These are phyloP conservation scores for Apiospora sp. DNA, from an alignment of 2,329 filamentous ascomycete genomes.

Conservation along the genomic window DNA sequence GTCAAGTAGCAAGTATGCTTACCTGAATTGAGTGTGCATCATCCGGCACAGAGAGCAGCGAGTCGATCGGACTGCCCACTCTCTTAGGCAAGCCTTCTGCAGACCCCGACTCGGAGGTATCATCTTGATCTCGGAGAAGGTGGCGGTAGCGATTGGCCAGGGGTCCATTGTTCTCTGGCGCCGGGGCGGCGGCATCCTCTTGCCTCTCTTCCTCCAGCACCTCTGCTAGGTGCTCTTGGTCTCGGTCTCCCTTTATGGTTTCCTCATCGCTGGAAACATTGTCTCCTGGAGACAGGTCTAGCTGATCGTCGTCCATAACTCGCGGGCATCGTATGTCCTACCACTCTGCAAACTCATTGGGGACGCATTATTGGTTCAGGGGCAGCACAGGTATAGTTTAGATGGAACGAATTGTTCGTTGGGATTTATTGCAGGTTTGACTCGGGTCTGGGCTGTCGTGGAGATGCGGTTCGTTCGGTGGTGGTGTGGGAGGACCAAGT, in stretches of 20 bases:
- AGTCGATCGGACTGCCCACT: slow-evolving; percentile 73
- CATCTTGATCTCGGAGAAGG: slow-evolving; percentile 53
- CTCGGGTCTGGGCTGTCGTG: slow-evolving; percentile 5
- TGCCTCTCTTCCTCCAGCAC: slow-evolving; percentile 46
- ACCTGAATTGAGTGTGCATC: slow-evolving; percentile 87
- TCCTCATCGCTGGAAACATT: slow-evolving; percentile 52
- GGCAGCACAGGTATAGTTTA: background rate
- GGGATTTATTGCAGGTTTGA: background rate
- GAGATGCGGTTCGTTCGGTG: slow-evolving; percentile 9
- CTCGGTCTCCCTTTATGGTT: slow-evolving; percentile 48
- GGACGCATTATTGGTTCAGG: background rate
- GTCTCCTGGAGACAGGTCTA: slow-evolving; percentile 54
- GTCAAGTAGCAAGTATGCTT: slow-evolving; percentile 37
- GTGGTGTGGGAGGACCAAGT: slow-evolving; percentile 10
- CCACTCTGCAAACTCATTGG: slow-evolving; percentile 10
- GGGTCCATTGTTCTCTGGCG: slow-evolving; percentile 43
- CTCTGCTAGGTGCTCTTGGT: slow-evolving; percentile 45
- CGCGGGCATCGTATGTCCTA: slow-evolving; percentile 50
- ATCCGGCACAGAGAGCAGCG: slow-evolving; percentile 77
- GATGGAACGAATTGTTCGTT: background rate
- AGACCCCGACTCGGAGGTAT: slow-evolving; percentile 61
- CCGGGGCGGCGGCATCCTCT: slow-evolving; percentile 34
- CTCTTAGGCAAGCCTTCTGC: slow-evolving; percentile 61
- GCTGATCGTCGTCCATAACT: slow-evolving; percentile 47
- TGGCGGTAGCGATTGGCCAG: slow-evolving; percentile 54